phyloP scores from a whole-genome alignment of 1,284 basidiomycete species.

The Leccinum subspadiceum region DNA sequence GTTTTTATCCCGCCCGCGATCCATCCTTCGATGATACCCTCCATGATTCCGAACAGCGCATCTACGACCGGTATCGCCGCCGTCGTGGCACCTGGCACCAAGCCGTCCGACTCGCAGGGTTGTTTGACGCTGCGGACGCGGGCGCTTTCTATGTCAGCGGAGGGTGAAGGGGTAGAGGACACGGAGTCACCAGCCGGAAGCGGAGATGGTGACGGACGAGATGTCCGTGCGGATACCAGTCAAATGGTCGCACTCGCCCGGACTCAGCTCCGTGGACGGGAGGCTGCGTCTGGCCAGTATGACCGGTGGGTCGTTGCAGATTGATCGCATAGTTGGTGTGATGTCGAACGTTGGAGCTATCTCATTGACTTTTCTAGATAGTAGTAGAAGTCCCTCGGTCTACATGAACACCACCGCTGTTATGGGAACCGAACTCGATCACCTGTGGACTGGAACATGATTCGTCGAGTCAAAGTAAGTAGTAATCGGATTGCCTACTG shows the following conservation, averaged over 20 bases:
- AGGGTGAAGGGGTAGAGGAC: constrained; percentile 6
- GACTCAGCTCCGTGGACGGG: constrained; percentile 4
- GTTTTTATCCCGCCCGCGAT: constrained; percentile 76
- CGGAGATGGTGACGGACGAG: constrained; percentile 52
- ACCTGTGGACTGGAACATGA: too few relatives aligned
- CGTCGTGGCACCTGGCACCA: too few relatives aligned
- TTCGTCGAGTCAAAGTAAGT: too few relatives aligned
- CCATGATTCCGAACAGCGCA: constrained; percentile 38
- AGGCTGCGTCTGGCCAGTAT: background rate
- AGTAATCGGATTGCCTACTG: too few relatives aligned
- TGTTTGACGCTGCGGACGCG: constrained; percentile 74
- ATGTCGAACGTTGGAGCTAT: too few relatives aligned
- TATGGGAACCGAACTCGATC: too few relatives aligned
- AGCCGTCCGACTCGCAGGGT: constrained; percentile 70
- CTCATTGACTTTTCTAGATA: too few relatives aligned
- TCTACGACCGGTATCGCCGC: too few relatives aligned
- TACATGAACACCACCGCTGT: too few relatives aligned
- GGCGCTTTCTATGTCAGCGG: constrained; percentile 50
- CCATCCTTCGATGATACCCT: constrained; percentile 74
- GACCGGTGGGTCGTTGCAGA: background rate
- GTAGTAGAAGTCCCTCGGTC: too few relatives aligned
- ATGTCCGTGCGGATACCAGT: constrained; percentile 36
- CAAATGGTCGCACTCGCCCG: constrained; percentile 38
- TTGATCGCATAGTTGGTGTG: too few relatives aligned
- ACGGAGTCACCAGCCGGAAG: constrained; percentile 17